Percentiles rank a stretch among this genome's conserved stretches.
Conservation (phyloP, 2,329 filamentous ascomycete genomes). For the Cladosporium sp. region DNA sequence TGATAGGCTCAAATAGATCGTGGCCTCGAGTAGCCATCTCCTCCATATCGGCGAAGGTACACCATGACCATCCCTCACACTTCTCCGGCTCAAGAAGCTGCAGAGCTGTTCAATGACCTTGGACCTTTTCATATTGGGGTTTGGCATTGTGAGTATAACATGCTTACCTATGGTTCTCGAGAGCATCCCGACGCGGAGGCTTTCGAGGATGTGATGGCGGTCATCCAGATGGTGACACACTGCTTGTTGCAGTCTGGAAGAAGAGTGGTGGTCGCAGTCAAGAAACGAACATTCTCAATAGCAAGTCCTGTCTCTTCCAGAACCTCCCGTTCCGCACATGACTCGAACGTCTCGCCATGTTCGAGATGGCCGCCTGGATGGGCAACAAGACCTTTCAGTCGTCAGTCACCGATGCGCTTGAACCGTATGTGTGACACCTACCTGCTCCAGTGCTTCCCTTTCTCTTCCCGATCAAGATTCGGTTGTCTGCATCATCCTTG, state of each 20-base stretch:
- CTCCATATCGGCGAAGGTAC: too few relatives aligned
- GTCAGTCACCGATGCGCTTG: background rate
- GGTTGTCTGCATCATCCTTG: conserved; percentile 33
- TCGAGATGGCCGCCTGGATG: conserved; percentile 70
- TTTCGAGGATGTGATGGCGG: too few relatives aligned
- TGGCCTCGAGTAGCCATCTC: too few relatives aligned
- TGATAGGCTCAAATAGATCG: too few relatives aligned
- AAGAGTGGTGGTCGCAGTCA: conserved; percentile 62
- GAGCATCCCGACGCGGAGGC: too few relatives aligned
- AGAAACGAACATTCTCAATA: conserved; percentile 48
- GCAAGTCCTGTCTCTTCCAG: conserved; percentile 64
- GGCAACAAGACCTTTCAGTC: background rate
- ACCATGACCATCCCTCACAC: too few relatives aligned
- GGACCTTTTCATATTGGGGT: too few relatives aligned
- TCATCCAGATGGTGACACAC: conserved; percentile 68
- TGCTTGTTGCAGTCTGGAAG: conserved; percentile 58
- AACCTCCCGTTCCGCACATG: conserved; percentile 61
- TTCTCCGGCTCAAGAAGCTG: conserved; percentile 45
- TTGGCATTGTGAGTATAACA: too few relatives aligned
- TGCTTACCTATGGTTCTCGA: too few relatives aligned
- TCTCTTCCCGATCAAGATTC: conserved; percentile 43
- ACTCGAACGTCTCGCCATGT: conserved; percentile 57
- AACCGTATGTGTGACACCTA: conserved; percentile 17
- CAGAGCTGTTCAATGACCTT: background rate
- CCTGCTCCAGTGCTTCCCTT: conserved; percentile 43